Base-by-base conservation (phyloP, 2,329 filamentous ascomycete species). In the Aureobasidium sp. region DNA sequence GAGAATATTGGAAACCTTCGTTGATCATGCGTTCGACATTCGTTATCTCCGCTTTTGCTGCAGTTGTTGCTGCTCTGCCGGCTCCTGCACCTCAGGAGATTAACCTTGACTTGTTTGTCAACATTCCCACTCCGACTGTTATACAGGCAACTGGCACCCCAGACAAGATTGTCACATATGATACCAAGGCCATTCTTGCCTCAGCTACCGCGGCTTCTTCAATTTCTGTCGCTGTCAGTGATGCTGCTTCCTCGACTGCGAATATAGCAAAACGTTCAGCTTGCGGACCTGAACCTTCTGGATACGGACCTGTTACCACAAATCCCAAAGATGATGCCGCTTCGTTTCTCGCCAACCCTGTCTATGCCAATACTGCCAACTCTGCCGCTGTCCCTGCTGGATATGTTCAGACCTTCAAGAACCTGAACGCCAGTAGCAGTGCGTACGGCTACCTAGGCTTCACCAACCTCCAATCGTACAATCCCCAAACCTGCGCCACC, bases 251-350 rank as follows among this genome's bases (percentile, higher is more conserved):
- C 6, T 42, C 52, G 2, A 34, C 34, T 37, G 34, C 52, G 27
- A 56, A 39, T 44, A 26, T 56, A 23, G 52, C 44, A 27, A 56
- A 44, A 27, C 52, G 52, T 46, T 37, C 58, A 39, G 58, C 46
- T 34, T 61, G 46, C 17, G 36, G n/a, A 42, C 36, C 48, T 26
- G 44, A 52, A 32, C 39, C 48, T 12, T 39, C 29, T 17, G 39
- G 52, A 3, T 56, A 56, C 7, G 52, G 52, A 44, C 39, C 52
- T 8, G 39, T 34, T 8, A 56, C 52, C 2, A 56, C 26, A 27
- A 34, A 56, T 36, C 50, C 61, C 5, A 50, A 64, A 26, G 75
- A 77, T 61, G 74, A 71, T 4, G 67, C 66, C 29, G 63, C 52
- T 53, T 69, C 67, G 9, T 77, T 77, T 65, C 26, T 53, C 10